Evolutionary conservation across 768 basidiomycete species (phyloP), one percentile per base, ranked within the genome.

Genomic region (Melanogaster broomeanus): DNA sequence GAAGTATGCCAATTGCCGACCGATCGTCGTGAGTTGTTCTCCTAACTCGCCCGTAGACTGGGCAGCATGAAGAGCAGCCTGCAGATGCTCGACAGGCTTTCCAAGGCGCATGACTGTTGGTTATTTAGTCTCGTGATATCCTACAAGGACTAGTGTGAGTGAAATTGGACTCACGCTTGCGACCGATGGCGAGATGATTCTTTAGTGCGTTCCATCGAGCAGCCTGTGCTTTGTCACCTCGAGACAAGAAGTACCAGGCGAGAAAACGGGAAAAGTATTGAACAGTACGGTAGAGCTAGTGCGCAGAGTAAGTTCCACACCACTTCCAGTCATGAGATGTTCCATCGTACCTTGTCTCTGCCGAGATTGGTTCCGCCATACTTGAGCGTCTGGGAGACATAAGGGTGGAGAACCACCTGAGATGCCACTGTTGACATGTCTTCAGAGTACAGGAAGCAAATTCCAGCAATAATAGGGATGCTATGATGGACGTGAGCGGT

Each of bases 181-280:
- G 80, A 28, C 84, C 90, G 11, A 81, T 82, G 4, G 83, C 93
- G 21, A 99, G 81, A 63, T 93, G 90, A 25, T 75, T 74, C 72
- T 98, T 98, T 60, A 98, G 77, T 0, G 89, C 89, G 34, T 83
- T 82, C 85, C 90, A 95, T 51, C 87, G 78, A 1, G 81, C 80
- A 10, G 88, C 90, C 42, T 87, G 79, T 10, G 78, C 72, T 61
- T 87, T 88, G 65, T 85, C 69, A 15, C 90, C 93, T 45, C 83
- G 78, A 8, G 76, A 76, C 42, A 88, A 67, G 34, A 90, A 76
- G 69, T 84, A 83, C 89, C 90, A 98, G 1, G 92, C 87, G 57
- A 92, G 82, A 66, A 98, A 85, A 38, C 95, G 85, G 30, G 95
- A 79, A 59, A 91, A 85, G 72, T 93, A 98, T 74, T 99, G 97